Base-by-base conservation (phyloP, 768 basidiomycete species). In the Hygrocybe coccinea region DNA sequence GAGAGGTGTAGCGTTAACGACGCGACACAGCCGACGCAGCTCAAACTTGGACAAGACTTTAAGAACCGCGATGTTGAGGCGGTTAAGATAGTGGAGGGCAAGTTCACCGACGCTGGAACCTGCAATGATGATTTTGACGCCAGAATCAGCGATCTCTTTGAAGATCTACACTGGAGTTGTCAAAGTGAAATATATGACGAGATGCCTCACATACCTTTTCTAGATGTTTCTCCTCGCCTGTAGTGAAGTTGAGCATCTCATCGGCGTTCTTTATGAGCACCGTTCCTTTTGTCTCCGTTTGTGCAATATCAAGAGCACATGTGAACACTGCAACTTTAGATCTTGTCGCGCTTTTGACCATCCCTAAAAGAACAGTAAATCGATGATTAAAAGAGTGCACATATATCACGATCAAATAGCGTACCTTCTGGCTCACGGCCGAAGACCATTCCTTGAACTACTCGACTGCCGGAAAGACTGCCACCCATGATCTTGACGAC, bases 401-500 rank as follows among this genome's bases (percentile, higher is more conserved):
- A 55, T 11, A 34, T 47, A 35, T 25, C n/a, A n/a, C n/a, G n/a
- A n/a, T 10, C 39, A 33, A 15, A 52, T 19, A 15, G 64, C 76
- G 52, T 57, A 88, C 91, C 92, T 72, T 99, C 97, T 0, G 97
- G 91, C 72, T 97, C 93, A 45, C 94, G 80, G 36, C 92, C 92
- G 60, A 98, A 98, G 0, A 99, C 97, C 97, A 99, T 99, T 50
- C 97, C 97, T 60, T 89, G 83, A 5, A 99, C 89, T 5, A 99
- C 95, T 54, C 79, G 83, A 71, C 93, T 95, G 21, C 78, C 81
- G 3, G 84, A 70, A n/a, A 99, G 73, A 64, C 81, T 89, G 33
- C 97, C 91, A 54, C 97, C 97, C 84, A 99, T 87, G 59, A 99
- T 97, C 75, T 98, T 99, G 64, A 99, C 97, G 22, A 99, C 95